phyloP scores from a whole-genome alignment of 1,284 basidiomycete species.

The Microbotryum intermedium region DNA sequence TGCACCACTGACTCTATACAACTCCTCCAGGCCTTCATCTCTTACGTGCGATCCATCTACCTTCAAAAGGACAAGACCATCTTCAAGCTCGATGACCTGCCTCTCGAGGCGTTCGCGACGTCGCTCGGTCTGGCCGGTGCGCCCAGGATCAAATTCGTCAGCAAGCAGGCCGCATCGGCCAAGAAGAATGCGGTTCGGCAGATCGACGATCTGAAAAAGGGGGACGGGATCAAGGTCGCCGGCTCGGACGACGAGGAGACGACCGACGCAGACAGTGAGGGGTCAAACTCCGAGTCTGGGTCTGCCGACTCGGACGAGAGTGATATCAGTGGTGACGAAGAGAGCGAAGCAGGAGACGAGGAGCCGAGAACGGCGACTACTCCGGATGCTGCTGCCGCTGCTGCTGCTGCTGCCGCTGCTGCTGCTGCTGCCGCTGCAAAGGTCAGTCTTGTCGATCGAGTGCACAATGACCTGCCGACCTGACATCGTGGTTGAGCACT shows the following conservation, averaged over 20 bases:
- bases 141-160: slow-evolving; percentile 88
- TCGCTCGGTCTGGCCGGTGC: slow-evolving; percentile 87
- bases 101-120: slow-evolving; percentile 74
- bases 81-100: slow-evolving; percentile 77
- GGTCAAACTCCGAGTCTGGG: neutral
- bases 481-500: slow-evolving; percentile 8
- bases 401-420: too few species aligned
- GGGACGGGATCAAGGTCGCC: slow-evolving; percentile 28
- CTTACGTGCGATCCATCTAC: slow-evolving; percentile 86
- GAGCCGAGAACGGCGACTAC: slow-evolving; percentile 5
- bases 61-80: slow-evolving; percentile 89
- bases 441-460: slow-evolving; percentile 11
- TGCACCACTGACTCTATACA: neutral
- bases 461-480: neutral
- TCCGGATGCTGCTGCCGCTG: too few species aligned
- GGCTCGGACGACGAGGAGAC: slow-evolving; percentile 23
- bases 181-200: slow-evolving; percentile 55
- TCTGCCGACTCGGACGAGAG: slow-evolving; percentile 3
- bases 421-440: too few species aligned
- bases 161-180: slow-evolving; percentile 59
- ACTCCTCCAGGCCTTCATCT: slow-evolving; percentile 75
- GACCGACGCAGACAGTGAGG: slow-evolving; percentile 34
- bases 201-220: slow-evolving; percentile 32
- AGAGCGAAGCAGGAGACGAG: slow-evolving; percentile 37
- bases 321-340: slow-evolving; percentile 37